Evolutionary conservation across 345 rosid genomes (phyloP).

Genomic region (Populus deltoides): DNA sequence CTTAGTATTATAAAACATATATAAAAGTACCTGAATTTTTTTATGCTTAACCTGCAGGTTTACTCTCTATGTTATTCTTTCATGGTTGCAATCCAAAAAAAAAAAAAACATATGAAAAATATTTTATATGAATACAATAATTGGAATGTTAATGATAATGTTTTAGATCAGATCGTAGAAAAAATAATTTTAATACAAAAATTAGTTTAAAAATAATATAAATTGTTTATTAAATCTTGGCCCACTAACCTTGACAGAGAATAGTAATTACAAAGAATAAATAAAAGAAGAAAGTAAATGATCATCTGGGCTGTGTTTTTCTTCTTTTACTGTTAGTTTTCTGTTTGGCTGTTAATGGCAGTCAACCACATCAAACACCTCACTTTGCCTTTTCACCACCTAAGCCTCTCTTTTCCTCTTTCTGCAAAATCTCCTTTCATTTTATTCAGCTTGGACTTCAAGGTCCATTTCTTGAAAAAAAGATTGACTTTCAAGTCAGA

Average conservation of each 20-base stretch:
- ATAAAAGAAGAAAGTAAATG: slow-evolving; percentile 2
- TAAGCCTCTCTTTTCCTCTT: slow-evolving; percentile 14
- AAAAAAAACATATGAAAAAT: no score
- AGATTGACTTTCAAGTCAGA: neutral
- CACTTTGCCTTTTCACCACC: neutral
- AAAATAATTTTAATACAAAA: no score
- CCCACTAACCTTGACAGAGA: no score
- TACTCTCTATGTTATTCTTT: no score
- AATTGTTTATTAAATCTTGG: no score
- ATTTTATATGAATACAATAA: no score
- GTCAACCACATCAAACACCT: slow-evolving; percentile 10
- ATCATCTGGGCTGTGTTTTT: slow-evolving; percentile 13
- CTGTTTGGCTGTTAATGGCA: slow-evolving; percentile 27
- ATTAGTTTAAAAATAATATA: no score
- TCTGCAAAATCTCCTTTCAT: neutral
- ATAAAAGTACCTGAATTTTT: neutral
- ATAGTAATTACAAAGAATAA: no score
- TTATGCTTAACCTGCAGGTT: no score
- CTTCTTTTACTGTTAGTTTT: slow-evolving; percentile 8
- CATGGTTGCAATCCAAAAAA: no score
- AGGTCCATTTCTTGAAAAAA: neutral
- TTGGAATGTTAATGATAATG: no score
- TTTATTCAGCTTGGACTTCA: neutral
- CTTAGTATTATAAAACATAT: neutral
- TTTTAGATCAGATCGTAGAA: no score